Conservation (phyloP, 1,284 basidiomycete genomes). For the Pseudozyma flocculosa region DNA sequence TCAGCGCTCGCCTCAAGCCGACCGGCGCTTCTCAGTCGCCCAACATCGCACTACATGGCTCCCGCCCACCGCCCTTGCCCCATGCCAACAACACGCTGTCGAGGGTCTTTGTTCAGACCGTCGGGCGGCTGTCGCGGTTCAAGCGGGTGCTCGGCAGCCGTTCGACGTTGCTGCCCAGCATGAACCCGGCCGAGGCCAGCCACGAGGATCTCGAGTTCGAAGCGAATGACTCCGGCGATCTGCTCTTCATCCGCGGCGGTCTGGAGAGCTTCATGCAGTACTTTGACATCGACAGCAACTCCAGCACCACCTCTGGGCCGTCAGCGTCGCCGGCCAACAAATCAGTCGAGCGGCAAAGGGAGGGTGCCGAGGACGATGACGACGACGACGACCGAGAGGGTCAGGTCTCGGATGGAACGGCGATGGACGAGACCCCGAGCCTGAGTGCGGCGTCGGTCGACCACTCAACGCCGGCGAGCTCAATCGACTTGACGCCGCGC, state of each 20-base stretch:
- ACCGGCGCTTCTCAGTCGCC: not conserved
- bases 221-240: slow-evolving; percentile 59
- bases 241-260: slow-evolving; percentile 43
- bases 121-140: slow-evolving; percentile 77
- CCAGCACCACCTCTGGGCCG: not conserved
- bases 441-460: slow-evolving; percentile 34
- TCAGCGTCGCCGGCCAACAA: too few species aligned
- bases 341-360: not conserved
- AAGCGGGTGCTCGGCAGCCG: slow-evolving; percentile 65
- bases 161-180: slow-evolving; percentile 3
- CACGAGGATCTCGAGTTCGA: slow-evolving; percentile 32
- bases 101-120: slow-evolving; percentile 75
- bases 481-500: slow-evolving; percentile 27
- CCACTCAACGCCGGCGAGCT: slow-evolving; percentile 42
- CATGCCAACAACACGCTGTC: slow-evolving; percentile 65
- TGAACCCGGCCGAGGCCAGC: slow-evolving; percentile 11
- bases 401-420: slow-evolving; percentile 31
- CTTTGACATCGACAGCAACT: slow-evolving; percentile 21
- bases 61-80: slow-evolving; percentile 29
- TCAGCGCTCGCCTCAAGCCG: not conserved
- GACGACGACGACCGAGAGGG: slow-evolving; percentile 19
- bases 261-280: slow-evolving; percentile 39
- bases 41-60: not conserved
- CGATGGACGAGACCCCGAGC: slow-evolving; percentile 41
- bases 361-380: slow-evolving; percentile 13